phyloP scores from a whole-genome alignment of 1,139 yeast genomes.

The Magnusiomyces paraingens region DNA sequence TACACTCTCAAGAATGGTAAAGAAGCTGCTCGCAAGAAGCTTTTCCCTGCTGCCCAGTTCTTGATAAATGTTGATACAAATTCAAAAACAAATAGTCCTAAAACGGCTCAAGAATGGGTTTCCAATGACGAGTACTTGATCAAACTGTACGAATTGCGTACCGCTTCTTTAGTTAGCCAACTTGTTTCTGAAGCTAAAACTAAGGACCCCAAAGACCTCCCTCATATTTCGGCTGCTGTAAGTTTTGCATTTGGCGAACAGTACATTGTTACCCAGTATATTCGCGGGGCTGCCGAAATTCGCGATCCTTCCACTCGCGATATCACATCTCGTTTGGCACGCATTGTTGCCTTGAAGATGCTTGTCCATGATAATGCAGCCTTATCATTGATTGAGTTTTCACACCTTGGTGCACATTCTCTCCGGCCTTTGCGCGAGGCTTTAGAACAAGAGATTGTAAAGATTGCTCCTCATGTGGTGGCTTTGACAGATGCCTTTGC shows the following conservation, averaged over 20 bases:
- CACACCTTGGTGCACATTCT: constrained; percentile 39
- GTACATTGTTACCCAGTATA: not conserved
- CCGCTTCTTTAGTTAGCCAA: not conserved
- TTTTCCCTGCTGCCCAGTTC: constrained; percentile 22
- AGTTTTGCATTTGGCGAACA: constrained; percentile 8
- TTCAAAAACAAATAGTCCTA: constrained; percentile 28
- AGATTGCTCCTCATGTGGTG: constrained; percentile 7
- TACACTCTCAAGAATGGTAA: constrained; percentile 2
- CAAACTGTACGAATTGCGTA: constrained; percentile 18
- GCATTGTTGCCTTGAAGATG: constrained; percentile 26
- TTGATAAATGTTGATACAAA: constrained; percentile 22
- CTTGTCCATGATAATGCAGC: not conserved
- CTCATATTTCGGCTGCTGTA: not conserved
- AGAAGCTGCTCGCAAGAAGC: constrained; percentile 35
- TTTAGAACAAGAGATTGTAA: constrained; percentile 41
- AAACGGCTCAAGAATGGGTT: constrained; percentile 38
- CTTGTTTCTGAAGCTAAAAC: not conserved
- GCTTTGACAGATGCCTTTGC: constrained; percentile 12
- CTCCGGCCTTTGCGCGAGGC: constrained; percentile 26
- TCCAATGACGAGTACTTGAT: constrained; percentile 50
- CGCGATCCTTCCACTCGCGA: constrained; percentile 34
- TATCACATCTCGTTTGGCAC: constrained; percentile 52
- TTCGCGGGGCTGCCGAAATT: not conserved
- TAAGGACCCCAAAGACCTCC: too few relatives aligned
- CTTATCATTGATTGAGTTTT: constrained; percentile 33